phyloP scores from a whole-genome alignment of 441 rosid genomes.

The Bocquillonia castaneifolia region DNA sequence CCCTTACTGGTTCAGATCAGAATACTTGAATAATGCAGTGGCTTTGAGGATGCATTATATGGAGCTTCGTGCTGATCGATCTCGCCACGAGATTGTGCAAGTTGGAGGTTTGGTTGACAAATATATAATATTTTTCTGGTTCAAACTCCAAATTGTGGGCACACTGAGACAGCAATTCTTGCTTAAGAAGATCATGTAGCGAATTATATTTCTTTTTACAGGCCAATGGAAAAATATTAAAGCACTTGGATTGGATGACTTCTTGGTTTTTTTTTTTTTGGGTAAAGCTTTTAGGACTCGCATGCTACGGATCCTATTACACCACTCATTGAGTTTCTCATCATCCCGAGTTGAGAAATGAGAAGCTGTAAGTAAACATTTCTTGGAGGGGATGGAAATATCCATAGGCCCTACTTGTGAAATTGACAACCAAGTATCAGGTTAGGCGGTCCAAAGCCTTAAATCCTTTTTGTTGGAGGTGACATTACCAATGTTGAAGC shows the following conservation, averaged over 20 bases:
- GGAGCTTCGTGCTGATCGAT: conserved; percentile 9
- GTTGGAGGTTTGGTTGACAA: too few relatives aligned
- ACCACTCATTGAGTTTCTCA: background rate
- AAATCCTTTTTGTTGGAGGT: too few relatives aligned
- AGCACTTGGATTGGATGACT: background rate
- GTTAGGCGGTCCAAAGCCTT: too few relatives aligned
- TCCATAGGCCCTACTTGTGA: too few relatives aligned
- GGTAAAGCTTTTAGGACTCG: background rate
- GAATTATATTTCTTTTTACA: background rate
- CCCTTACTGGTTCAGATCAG: too few relatives aligned
- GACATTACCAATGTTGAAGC: too few relatives aligned
- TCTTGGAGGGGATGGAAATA: background rate
- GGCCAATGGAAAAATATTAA: background rate
- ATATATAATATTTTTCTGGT: conserved; percentile 8
- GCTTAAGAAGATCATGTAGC: background rate
- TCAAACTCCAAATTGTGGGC: conserved; percentile 1
- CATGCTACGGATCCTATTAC: background rate
- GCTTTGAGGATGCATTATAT: conserved; percentile 3
- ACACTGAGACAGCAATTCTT: background rate
- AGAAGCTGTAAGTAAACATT: too few relatives aligned
- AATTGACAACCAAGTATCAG: too few relatives aligned
- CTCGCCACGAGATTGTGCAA: background rate
- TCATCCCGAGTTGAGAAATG: background rate
- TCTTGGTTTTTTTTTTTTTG: conserved; percentile 2
- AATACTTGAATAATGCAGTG: conserved; percentile 5